phyloP scores from a whole-genome alignment of 2,329 filamentous ascomycete genomes.

The Talaromyces rugulosus region DNA sequence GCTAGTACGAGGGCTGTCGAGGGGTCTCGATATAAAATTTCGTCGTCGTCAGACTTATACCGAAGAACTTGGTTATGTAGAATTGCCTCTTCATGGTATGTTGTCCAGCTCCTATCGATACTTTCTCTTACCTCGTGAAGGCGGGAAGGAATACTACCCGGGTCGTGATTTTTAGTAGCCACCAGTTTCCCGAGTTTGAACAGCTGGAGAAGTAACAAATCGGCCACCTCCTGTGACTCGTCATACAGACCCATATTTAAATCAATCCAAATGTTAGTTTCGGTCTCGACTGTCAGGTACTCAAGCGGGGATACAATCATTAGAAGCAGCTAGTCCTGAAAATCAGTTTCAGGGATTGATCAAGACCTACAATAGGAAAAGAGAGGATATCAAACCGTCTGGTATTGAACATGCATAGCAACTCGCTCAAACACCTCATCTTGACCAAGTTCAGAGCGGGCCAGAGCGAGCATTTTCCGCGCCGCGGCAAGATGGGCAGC shows the following conservation, averaged over 20 bases:
- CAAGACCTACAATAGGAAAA: background rate
- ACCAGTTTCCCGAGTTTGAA: background rate
- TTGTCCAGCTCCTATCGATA: background rate
- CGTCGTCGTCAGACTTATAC: background rate
- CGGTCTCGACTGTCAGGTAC: background rate
- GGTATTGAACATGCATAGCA: conserved; percentile 1
- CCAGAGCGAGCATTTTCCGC: conserved; percentile 4
- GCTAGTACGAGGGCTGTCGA: background rate
- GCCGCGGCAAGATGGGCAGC: background rate
- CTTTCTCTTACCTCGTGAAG: background rate
- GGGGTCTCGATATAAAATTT: background rate
- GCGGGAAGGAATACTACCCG: background rate
- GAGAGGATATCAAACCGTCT: background rate
- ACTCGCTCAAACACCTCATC: background rate
- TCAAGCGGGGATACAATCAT: conserved; percentile 2
- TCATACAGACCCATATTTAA: background rate
- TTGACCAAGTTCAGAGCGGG: background rate
- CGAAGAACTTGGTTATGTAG: background rate
- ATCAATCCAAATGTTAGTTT: conserved; percentile 2
- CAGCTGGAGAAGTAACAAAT: background rate
- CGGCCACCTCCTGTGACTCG: background rate
- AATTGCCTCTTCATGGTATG: background rate
- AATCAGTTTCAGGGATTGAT: background rate
- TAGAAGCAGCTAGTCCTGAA: background rate
- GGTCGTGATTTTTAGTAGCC: background rate